These are phyloP conservation scores for Parascedosporium putredinis DNA, from an alignment of 2,329 filamentous ascomycete genomes.

Conservation along the genomic window DNA sequence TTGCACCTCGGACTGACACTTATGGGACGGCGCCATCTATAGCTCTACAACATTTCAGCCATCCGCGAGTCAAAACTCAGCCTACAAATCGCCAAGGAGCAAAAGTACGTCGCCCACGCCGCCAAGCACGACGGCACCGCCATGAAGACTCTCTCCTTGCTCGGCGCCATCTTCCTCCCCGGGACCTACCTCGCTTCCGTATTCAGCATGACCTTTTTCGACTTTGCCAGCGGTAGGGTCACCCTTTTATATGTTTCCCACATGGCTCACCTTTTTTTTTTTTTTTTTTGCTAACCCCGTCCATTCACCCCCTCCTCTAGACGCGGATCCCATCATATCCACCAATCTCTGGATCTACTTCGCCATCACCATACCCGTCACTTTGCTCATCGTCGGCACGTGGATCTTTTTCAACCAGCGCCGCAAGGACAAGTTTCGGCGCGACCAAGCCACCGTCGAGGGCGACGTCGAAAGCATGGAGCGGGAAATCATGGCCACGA, in stretches of 20 bases:
- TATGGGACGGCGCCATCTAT: background rate
- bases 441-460: slow-evolving; percentile 42
- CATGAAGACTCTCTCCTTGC: slow-evolving; percentile 55
- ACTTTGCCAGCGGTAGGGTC: slow-evolving; percentile 38
- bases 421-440: slow-evolving; percentile 35
- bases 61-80: slow-evolving; percentile 55
- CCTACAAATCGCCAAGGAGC: slow-evolving; percentile 51
- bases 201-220: slow-evolving; percentile 58
- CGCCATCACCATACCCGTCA: slow-evolving; percentile 48
- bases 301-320: too few relatives aligned
- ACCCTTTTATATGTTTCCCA: background rate
- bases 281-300: too few relatives aligned
- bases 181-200: slow-evolving; percentile 53
- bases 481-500: slow-evolving; percentile 42
- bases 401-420: slow-evolving; percentile 45
- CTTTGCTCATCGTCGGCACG: slow-evolving; percentile 39
- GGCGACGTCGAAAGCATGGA: slow-evolving; percentile 46
- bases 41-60: slow-evolving; percentile 58
- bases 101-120: slow-evolving; percentile 47
- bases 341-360: slow-evolving; percentile 53
- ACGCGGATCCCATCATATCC: slow-evolving; percentile 33
- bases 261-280: too few relatives aligned
- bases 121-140: slow-evolving; percentile 52
- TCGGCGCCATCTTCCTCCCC: slow-evolving; percentile 53
- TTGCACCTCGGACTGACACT: background rate